Conservation (phyloP, 2,329 filamentous ascomycete species). For the Stachybotrys chartarum region DNA sequence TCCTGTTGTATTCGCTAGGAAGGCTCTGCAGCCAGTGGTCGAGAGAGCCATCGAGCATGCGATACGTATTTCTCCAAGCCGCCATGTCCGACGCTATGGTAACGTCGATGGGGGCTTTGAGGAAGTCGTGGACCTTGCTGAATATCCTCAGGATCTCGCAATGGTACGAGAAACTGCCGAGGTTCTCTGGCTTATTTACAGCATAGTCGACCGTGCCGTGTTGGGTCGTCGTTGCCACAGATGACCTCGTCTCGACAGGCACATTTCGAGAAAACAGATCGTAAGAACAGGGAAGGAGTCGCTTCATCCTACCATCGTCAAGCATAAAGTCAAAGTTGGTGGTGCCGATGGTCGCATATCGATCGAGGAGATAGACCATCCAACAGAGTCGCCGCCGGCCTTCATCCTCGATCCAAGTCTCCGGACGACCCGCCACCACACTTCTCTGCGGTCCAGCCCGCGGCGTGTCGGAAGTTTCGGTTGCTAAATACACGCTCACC, state of each 20-base stretch:
- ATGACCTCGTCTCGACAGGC: conserved; percentile 31
- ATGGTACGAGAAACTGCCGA: conserved; percentile 37
- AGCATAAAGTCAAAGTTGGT: conserved; percentile 34
- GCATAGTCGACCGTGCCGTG: conserved; percentile 16
- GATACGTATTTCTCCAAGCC: conserved; percentile 33
- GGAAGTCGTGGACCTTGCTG: conserved; percentile 34
- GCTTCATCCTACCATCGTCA: conserved; percentile 29
- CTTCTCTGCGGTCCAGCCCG: conserved; percentile 25
- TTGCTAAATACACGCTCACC: conserved; percentile 26
- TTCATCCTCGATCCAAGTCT: conserved; percentile 38
- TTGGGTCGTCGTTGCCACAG: conserved; percentile 15
- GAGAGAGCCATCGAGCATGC: conserved; percentile 28
- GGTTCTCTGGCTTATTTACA: conserved; percentile 31
- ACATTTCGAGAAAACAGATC: conserved; percentile 36
- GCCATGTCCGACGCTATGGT: conserved; percentile 29
- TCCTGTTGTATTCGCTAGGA: conserved; percentile 37
- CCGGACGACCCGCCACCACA: conserved; percentile 25
- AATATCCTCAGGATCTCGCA: conserved; percentile 36
- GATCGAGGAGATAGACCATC: conserved; percentile 38
- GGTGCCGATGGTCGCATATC: conserved; percentile 35
- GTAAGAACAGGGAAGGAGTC: conserved; percentile 34
- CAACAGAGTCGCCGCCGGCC: conserved; percentile 33
- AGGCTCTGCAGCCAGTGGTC: conserved; percentile 34
- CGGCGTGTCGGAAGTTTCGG: conserved; percentile 22
- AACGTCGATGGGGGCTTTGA: conserved; percentile 31